These are phyloP conservation scores for Quercus mongolica DNA, from an alignment of 306 rosid genomes.

Conservation along the genomic window DNA sequence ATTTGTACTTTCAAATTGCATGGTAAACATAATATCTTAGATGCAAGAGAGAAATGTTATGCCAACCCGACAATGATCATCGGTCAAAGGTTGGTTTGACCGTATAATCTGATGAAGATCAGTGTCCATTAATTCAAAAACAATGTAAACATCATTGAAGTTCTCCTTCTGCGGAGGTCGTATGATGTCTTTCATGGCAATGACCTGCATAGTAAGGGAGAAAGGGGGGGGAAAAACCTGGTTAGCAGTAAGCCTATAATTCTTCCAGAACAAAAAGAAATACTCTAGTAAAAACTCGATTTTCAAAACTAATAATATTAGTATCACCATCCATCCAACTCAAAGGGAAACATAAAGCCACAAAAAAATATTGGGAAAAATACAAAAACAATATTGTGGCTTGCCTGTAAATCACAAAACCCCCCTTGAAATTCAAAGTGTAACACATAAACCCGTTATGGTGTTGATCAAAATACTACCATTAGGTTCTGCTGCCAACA, in stretches of 20 bases:
- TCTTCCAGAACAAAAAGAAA: constrained; percentile 3
- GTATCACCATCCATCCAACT: background rate
- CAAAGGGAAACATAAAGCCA: background rate
- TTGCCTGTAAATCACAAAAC: no score
- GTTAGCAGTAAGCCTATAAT: constrained; percentile 16
- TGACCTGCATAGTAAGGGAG: constrained; percentile 52
- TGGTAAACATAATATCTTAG: constrained; percentile 7
- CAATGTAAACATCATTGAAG: constrained; percentile 89
- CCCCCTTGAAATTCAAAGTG: no score
- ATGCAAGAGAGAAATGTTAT: constrained; percentile 21
- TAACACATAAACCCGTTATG: no score
- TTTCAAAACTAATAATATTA: background rate
- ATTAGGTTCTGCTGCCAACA: no score
- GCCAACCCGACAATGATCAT: constrained; percentile 96
- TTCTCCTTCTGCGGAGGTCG: constrained; percentile 86
- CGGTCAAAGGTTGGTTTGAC: constrained; percentile 75
- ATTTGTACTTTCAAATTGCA: background rate
- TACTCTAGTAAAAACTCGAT: background rate
- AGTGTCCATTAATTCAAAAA: constrained; percentile 87
- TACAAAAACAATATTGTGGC: no score
- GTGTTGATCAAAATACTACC: no score
- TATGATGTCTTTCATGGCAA: constrained; percentile 76
- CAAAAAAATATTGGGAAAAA: background rate
- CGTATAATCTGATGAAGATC: constrained; percentile 93
- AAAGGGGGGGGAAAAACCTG: no score